Evolutionary conservation across 1,284 basidiomycete species (phyloP).

Genomic region (Moesziomyces antarcticus): DNA sequence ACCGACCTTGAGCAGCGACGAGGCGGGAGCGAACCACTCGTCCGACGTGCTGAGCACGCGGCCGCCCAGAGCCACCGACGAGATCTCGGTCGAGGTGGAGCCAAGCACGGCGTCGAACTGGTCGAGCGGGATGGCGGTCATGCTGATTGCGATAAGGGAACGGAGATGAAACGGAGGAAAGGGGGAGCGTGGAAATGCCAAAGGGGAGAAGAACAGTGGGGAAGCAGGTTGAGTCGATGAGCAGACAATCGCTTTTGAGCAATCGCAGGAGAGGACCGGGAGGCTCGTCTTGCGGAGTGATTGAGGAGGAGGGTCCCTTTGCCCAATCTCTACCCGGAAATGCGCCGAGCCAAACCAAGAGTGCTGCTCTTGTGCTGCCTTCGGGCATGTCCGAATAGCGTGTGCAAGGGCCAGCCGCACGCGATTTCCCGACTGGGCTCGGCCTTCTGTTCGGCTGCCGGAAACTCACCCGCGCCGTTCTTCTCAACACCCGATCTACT

Average conservation of each 20-base stretch:
- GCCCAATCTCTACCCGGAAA: constrained; percentile 1
- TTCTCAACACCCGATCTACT: background rate
- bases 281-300: no score
- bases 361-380: background rate
- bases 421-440: background rate
- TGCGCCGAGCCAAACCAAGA: constrained; percentile 4
- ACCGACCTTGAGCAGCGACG: constrained; percentile 78
- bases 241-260: background rate
- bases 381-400: constrained; percentile 36
- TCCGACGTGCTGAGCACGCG: constrained; percentile 83
- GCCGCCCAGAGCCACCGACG: constrained; percentile 85
- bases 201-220: constrained; percentile 1
- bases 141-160: background rate
- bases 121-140: constrained; percentile 44
- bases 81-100: constrained; percentile 75
- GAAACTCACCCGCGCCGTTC: constrained; percentile 26
- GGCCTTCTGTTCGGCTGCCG: constrained; percentile 16
- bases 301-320: background rate
- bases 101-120: constrained; percentile 45
- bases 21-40: constrained; percentile 92
- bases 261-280: background rate
- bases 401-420: background rate
- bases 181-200: background rate
- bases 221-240: background rate
- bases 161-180: background rate